Evolutionary conservation across 2,329 filamentous ascomycete species (phyloP), one percentile per base, ranked within the genome.

Genomic region (Penicillium aurantiogriseum): DNA sequence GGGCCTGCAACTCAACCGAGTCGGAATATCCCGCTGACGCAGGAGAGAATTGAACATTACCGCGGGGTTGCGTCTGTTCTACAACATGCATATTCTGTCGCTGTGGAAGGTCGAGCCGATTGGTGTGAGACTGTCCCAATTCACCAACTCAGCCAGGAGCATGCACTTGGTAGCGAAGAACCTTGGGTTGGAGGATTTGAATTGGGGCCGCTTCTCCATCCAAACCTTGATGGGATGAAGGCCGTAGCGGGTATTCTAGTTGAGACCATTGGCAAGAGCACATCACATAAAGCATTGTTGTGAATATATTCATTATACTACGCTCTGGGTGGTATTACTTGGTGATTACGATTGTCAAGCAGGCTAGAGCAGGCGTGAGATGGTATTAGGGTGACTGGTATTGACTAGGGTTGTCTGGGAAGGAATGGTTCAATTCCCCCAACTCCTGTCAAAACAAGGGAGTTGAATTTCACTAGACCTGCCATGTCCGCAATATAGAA

Each of bases 381-480:
- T 25, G 27, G 13, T 3, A 39, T 19, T 9, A 25, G 21, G 13
- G 21, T 25, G 21, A 17, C 39, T 25, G 5, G 21, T 2, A 17
- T 42, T 25, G 21, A 17, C 39, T 25, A 17, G 19, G 19, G 6
- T n/a, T n/a, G 15, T 40, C 19, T 21, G n/a, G 5, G 7, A 25
- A 9, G 21, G n/a, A 15, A 7, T 10, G 15, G 13, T 7, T 42
- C 15, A 5, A 5, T 33, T 23, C 15, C 8, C 5, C 4, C 3
- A 13, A 5, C 13, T 4, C 23, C 23, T 17, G 5, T 63, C 19
- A 61, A 23, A 23, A 57, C 70, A 27, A 73, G 54, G 17, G 69
- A 73, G 55, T 72, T 67, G 33, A 68, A 69, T 8, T 69, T 69
- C 63, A 8, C 65, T 64, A 69, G 66, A 72, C 25, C 59, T 5